Base-by-base conservation (phyloP, 2,329 filamentous ascomycete genomes). In the Sporothrix globosa region DNA sequence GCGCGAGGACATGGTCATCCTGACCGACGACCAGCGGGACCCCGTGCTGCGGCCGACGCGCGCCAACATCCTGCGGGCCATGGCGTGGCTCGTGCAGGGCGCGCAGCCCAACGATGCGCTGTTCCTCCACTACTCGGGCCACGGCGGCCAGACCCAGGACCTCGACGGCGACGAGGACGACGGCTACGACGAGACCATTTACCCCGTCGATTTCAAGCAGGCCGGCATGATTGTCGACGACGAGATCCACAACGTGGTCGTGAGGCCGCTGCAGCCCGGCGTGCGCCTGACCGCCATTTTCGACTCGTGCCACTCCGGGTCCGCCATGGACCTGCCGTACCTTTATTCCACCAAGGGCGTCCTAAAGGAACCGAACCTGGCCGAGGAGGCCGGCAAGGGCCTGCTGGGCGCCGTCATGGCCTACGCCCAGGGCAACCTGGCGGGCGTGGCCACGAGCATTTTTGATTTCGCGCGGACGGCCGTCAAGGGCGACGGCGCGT, bases 401-500 rank as follows among this genome's bases (percentile, higher is more conserved):
- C 80, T 91, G 56, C 81, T 91, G 10, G 81, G 84, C 71, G 88
- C 84, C 54, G 84, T 90, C 65, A 85, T 86, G 5, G 85, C 86
- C 17, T 88, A 88, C 76, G 84, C 83, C 73, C 81, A 83, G 72
- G 93, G 94, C 75, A 93, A 98, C 79, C 85, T 97, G 74, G 88
- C 90, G 72, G 89, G 93, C 74, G 93, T 97, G 81, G 89, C 93
- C 70, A 92, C 86, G 72, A 92, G 91, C 69, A 88, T 96, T 39
- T 87, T 95, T 78, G 89, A 90, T 60, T 88, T 98, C 77, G 71
- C 71, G 19, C 56, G 58, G 17, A 68, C 69, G 41, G 71, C 71
- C 21, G 89, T 97, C 83, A 97, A 97, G 84, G 94, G 95, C 75
- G 86, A 96, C 71, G 90, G 93, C n/a, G 90, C 90, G 7, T 91